Evolutionary conservation across 2,329 filamentous ascomycete species (phyloP).

Genomic region (Aspergillus flavus): DNA sequence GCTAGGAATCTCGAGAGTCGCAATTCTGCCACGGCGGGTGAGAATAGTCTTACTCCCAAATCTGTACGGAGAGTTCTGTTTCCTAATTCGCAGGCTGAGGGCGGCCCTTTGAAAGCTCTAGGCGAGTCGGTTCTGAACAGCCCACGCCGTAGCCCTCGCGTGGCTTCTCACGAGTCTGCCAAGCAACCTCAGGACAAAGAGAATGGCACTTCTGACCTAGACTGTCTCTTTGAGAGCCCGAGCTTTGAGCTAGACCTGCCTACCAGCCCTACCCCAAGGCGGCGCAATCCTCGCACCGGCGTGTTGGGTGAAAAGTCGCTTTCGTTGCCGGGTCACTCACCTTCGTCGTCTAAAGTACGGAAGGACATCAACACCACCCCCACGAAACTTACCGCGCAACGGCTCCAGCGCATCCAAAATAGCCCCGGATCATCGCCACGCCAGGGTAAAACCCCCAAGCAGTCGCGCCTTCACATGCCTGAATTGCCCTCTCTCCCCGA

Average conservation of each 20-base stretch:
- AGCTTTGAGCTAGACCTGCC: slow-evolving; percentile 56
- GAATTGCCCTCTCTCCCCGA: slow-evolving; percentile 25
- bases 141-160: slow-evolving; percentile 51
- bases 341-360: slow-evolving; percentile 29
- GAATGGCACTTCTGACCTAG: slow-evolving; percentile 58
- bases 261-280: slow-evolving; percentile 55
- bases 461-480: slow-evolving; percentile 22
- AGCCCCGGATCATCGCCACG: slow-evolving; percentile 24
- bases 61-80: slow-evolving; percentile 52
- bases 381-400: slow-evolving; percentile 36
- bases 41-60: slow-evolving; percentile 59
- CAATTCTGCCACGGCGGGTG: slow-evolving; percentile 41
- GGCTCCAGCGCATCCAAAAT: slow-evolving; percentile 37
- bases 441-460: slow-evolving; percentile 29
- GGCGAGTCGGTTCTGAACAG: slow-evolving; percentile 46
- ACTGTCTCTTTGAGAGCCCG: slow-evolving; percentile 67
- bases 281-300: slow-evolving; percentile 56
- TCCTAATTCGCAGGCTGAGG: slow-evolving; percentile 40
- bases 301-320: slow-evolving; percentile 33
- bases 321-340: slow-evolving; percentile 43
- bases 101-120: slow-evolving; percentile 38
- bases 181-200: slow-evolving; percentile 58
- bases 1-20: slow-evolving; percentile 53
- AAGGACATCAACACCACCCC: slow-evolving; percentile 28
- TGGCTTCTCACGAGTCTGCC: slow-evolving; percentile 37